phyloP scores from a whole-genome alignment of 208 protist species.

The Trypanosoma congolense region DNA sequence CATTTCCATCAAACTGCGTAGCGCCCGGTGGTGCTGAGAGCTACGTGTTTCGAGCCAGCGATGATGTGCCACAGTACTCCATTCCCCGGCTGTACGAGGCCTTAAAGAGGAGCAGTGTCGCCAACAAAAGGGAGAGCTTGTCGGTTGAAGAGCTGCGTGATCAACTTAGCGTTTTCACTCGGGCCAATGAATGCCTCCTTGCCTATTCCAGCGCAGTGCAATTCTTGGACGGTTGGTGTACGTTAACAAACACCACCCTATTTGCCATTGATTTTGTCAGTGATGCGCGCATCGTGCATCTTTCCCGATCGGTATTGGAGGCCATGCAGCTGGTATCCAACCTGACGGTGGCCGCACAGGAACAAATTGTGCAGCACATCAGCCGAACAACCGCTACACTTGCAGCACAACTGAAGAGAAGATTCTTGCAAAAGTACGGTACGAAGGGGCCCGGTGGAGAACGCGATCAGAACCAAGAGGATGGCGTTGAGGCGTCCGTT shows the following conservation, averaged over 20 bases:
- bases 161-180: slow-evolving; percentile 49
- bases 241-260: slow-evolving; percentile 44
- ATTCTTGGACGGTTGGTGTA: slow-evolving; percentile 79
- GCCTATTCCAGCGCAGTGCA: slow-evolving; percentile 56
- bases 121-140: slow-evolving; percentile 29
- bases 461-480: not conserved
- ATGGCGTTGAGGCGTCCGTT: not conserved
- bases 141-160: slow-evolving; percentile 36
- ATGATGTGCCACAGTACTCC: slow-evolving; percentile 70
- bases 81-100: slow-evolving; percentile 51
- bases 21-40: slow-evolving; percentile 29
- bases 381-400: slow-evolving; percentile 63
- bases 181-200: slow-evolving; percentile 74
- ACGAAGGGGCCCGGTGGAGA: not conserved
- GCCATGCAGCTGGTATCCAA: slow-evolving; percentile 39
- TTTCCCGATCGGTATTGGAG: slow-evolving; percentile 42
- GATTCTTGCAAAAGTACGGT: slow-evolving; percentile 7
- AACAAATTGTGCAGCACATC: slow-evolving; percentile 56
- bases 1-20: slow-evolving; percentile 45
- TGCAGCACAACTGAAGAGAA: slow-evolving; percentile 41
- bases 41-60: slow-evolving; percentile 47
- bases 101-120: slow-evolving; percentile 39
- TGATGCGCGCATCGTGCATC: slow-evolving; percentile 33
- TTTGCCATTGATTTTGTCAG: slow-evolving; percentile 36
- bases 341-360: slow-evolving; percentile 72